Evolutionary conservation across 2,329 filamentous ascomycete genomes (phyloP), one percentile per base, ranked within the genome.

Genomic region (Clonostachys rhizophaga): DNA sequence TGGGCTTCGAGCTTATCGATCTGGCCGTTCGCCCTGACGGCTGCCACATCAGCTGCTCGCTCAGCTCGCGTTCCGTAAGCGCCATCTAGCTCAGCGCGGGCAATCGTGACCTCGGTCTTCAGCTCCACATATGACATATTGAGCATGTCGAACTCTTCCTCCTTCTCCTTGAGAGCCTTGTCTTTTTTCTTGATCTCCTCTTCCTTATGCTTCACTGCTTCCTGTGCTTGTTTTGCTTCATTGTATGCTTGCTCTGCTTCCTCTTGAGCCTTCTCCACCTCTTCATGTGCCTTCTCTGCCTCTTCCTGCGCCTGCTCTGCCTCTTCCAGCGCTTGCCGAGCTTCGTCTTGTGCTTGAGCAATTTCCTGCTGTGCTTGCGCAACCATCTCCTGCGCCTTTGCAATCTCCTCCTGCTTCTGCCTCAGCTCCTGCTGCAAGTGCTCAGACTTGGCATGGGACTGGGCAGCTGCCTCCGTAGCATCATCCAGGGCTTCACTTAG

Each of bases 51-150:
- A 12, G 76, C 75, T 17, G 79, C 79, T 18, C 80, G 76, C 63
- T 83, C 73, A 49, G 76, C 73, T 49, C 79, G 74, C 48, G 75
- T 74, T 48, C 79, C 79, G 58, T 83, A 82, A 24, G 79, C 79
- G 48, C 78, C 78, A 52, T 84, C 80, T 33, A 84, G 72, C 61
- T 84, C 80, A 16, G 80, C 80, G 57, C 78, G 76, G 44, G 78
- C 76, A 55, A 83, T 74, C 42, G 79, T 81, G 49, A 81, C 68
- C 56, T 83, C 79, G 46, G 78, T 82, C 70, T 83, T 83, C 58
- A 79, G 70, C 63, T 82, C 78, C 34, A 77, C 74, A 47, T 81
- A 60, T 56, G 72, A 71, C 57, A 71, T 66, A 60, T 76, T 77
- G 46, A 78, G 65, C 47, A 66, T 63, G 44, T 79, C 75, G 35